phyloP scores from a whole-genome alignment of 1,284 basidiomycete genomes.

The Fistulina hepatica region DNA sequence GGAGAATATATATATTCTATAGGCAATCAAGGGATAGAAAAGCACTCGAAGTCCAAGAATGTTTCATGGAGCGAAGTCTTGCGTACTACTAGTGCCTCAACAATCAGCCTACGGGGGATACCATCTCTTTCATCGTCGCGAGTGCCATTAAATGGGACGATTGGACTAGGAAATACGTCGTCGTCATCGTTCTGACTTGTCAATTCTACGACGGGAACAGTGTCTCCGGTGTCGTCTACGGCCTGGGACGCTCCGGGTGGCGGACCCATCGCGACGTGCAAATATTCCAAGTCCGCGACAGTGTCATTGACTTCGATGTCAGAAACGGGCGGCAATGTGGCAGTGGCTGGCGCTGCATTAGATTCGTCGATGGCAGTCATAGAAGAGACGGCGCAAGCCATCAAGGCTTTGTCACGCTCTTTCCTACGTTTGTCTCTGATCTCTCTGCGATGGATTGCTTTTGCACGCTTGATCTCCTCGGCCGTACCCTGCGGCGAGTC shows the following conservation, averaged over 20 bases:
- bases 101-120: slow-evolving; percentile 39
- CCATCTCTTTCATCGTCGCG: slow-evolving; percentile 5
- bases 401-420: slow-evolving; percentile 24
- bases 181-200: slow-evolving; percentile 24
- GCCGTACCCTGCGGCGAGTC: neutral
- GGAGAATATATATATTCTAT: too few relatives aligned
- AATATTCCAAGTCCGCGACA: slow-evolving; percentile 11
- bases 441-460: slow-evolving; percentile 30
- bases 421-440: slow-evolving; percentile 40
- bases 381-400: slow-evolving; percentile 16
- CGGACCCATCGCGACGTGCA: slow-evolving; percentile 16
- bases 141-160: slow-evolving; percentile 13
- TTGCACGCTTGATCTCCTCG: slow-evolving; percentile 12
- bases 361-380: slow-evolving; percentile 9
- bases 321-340: too few relatives aligned
- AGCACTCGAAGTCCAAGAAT: slow-evolving; percentile 62
- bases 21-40: slow-evolving; percentile 38
- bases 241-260: slow-evolving; percentile 26
- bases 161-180: slow-evolving; percentile 30
- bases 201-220: slow-evolving; percentile 4
- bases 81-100: slow-evolving; percentile 68
- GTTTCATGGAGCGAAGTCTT: slow-evolving; percentile 63
- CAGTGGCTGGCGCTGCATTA: slow-evolving; percentile 19
- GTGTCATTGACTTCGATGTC: too few relatives aligned
- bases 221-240: slow-evolving; percentile 15